Evolutionary conservation across 139 green algal genomes (phyloP), one percentile per base, ranked within the genome.

Genomic region (Chlamydomonas urium): DNA sequence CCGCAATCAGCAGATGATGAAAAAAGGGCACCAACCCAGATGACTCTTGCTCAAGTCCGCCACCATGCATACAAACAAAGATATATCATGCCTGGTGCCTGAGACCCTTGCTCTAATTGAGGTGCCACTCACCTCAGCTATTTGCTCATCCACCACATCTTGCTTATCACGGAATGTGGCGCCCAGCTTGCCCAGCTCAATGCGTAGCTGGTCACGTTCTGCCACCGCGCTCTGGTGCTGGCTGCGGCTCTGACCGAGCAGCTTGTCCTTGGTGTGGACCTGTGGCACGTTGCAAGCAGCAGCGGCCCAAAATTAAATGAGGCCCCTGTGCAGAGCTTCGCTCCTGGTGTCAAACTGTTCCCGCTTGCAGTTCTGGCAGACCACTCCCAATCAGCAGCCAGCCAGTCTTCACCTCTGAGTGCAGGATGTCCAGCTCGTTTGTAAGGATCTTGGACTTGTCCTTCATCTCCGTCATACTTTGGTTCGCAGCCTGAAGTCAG

Each of bases 401-500:
- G n/a, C n/a, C n/a, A n/a, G n/a, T n/a, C n/a, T n/a, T n/a, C n/a
- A 81, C 76, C 71, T 89, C 80, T 32, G 35, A 66, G 29, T 85
- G 79, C 37, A 95, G 75, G 60, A 95, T 93, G 37, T 90, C 86
- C 65, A 87, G 67, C 82, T 95, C 90, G 58, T 86, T 92, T 50
- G 45, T 68, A 23, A 93, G 73, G 31, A 93, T 86, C 72, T 89
- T 89, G 58, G 91, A 79, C 82, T 93, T 93, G 67, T 93, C 89
- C 69, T 85, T 84, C 82, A 94, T 90, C 74, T 94, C 89, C 0
- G 79, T 83, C 14, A 78, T 83, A 36, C 67, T 75, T 76, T 94
- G 89, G 24, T 74, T 78, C 31, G 83, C 81, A n/a, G 86, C 80
- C 63, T 85, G 56, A 65, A 65, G 21, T n/a, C n/a, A n/a, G n/a